Evolutionary conservation across 2,329 filamentous ascomycete genomes (phyloP), one percentile per base, ranked within the genome.

Genomic region (Hypoxylon sp.): DNA sequence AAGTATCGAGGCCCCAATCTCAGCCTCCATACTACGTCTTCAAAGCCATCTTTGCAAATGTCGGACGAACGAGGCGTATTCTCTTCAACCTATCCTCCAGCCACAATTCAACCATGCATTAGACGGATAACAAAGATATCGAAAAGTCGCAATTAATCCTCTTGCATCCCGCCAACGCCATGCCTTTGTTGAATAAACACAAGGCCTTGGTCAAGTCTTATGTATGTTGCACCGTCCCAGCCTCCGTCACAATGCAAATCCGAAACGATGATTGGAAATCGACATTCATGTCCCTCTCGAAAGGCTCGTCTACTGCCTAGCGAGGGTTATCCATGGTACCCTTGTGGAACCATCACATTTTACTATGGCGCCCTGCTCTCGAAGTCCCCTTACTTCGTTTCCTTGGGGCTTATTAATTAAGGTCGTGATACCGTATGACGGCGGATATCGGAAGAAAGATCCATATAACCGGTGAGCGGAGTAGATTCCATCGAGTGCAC

Each of bases 131-230:
- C 29, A 19, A 27, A 40, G 15, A 19, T 36, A 26, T 27, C 26
- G 34, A 30, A 30, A 36, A 16, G 19, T 42, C 38, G 37, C 36
- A 41, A 44, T 43, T 26, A 34, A 38, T n/a, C 9, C 21, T 37
- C 23, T 43, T 46, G 38, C 19, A 44, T 48, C 45, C 43, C 56
- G 35, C 34, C 15, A 46, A 45, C 55, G 47, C 51, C 51, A 38
- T 48, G 45, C 49, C 50, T 48, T 57, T 47, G 40, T 52, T 53
- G 21, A 50, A 53, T 45, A 26, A 16, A 36, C 21, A 49, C 48
- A 41, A 51, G 38, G 36, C 34, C 23, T 20, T 46, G 56, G 49
- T 59, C 56, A 56, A 51, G 48, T 47, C 56, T 40, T 57, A 57
- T 45, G 26, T 54, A 53, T 59, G 42, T 46, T 51, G 21, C 42